A percentile compares a stretch with the other conserved stretches of the same genome.
Evolutionary conservation across 345 rosid genomes (phyloP).

Genomic region (Rubroshorea leprosula): DNA sequence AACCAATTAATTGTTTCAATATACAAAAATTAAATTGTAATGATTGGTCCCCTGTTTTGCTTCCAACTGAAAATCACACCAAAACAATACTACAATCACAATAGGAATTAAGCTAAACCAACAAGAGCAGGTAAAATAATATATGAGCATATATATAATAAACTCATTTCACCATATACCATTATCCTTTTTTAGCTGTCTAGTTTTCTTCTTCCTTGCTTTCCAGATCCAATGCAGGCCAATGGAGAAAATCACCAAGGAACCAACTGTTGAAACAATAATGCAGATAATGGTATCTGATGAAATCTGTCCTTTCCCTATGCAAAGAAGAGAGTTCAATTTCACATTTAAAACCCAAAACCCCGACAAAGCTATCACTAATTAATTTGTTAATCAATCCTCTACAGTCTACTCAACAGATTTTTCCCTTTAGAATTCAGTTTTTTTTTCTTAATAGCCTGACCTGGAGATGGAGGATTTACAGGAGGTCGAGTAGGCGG

Average conservation of each 20-base stretch:
- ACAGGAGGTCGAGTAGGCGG: conserved; percentile 31
- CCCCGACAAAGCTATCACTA: not conserved
- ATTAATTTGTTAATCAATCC: not conserved
- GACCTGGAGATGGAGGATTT: conserved; percentile 22
- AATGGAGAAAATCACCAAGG: not conserved
- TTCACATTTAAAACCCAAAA: not conserved
- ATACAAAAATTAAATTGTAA: conserved; percentile 7
- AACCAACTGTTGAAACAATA: conserved; percentile 4
- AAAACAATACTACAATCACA: not conserved
- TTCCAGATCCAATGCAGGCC: not conserved
- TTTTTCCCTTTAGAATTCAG: not conserved
- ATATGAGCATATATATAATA: too few relatives aligned
- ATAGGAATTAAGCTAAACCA: not conserved
- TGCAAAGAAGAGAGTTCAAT: not conserved
- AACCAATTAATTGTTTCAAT: too few relatives aligned
- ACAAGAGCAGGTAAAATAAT: not conserved
- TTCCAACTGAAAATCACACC: not conserved
- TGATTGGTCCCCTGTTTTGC: conserved; percentile 1
- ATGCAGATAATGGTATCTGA: not conserved
- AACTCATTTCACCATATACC: not conserved
- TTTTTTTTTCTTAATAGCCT: conserved; percentile 9
- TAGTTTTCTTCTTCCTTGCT: not conserved
- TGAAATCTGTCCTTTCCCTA: not conserved
- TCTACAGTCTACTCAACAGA: not conserved
- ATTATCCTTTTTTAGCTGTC: not conserved